Evolutionary conservation across 495 filamentous ascomycete species (phyloP).

Genomic region (Pyrenopolyporus hunteri): DNA sequence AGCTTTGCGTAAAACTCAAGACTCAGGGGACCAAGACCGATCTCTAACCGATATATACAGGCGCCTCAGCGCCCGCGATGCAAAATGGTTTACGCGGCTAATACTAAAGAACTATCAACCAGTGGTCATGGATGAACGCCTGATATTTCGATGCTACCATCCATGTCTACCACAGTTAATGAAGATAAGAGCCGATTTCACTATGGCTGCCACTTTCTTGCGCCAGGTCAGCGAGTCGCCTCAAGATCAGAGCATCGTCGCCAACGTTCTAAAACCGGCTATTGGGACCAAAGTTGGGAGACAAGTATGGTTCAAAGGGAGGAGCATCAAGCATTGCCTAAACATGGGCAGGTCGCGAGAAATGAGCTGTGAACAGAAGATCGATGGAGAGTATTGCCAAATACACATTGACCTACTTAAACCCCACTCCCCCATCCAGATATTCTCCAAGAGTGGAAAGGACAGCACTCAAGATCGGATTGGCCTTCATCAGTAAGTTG

Average conservation of each 20-base stretch:
- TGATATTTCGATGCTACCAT: constrained; percentile 59
- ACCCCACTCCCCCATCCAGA: constrained; percentile 62
- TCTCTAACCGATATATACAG: constrained; percentile 62
- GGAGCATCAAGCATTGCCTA: constrained; percentile 76
- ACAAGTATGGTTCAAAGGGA: constrained; percentile 72
- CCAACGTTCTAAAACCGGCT: constrained; percentile 58
- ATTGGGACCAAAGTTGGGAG: constrained; percentile 78
- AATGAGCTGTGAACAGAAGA: constrained; percentile 81
- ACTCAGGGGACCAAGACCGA: constrained; percentile 50
- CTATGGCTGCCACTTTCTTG: constrained; percentile 43
- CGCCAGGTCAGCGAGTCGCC: constrained; percentile 28
- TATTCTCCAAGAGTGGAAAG: constrained; percentile 91
- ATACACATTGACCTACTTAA: constrained; percentile 77
- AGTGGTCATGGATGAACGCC: constrained; percentile 54
- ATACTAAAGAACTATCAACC: constrained; percentile 78
- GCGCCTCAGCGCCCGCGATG: constrained; percentile 69
- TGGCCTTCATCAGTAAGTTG: constrained; percentile 61
- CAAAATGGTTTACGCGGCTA: constrained; percentile 87
- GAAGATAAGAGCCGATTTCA: constrained; percentile 65
- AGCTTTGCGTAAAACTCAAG: constrained; percentile 43
- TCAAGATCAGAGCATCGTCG: constrained; percentile 33
- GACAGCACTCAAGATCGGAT: constrained; percentile 77
- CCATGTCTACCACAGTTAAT: constrained; percentile 66
- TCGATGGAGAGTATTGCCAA: constrained; percentile 89
- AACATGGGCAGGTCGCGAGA: constrained; percentile 61